Evolutionary conservation across 2,329 filamentous ascomycete species (phyloP).

Genomic region (Xylariaceae sp.): DNA sequence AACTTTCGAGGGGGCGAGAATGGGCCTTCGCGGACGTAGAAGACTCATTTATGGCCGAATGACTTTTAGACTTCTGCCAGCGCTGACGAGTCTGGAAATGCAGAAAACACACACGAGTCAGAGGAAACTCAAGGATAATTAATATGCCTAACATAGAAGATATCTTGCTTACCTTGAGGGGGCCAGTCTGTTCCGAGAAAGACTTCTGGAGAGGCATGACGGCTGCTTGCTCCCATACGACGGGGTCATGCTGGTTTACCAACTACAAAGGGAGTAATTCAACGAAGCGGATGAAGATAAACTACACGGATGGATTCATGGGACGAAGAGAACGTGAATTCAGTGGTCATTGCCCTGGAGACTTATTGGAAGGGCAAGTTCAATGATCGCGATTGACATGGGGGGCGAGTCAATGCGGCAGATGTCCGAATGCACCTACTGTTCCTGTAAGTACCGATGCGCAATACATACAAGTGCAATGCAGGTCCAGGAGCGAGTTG

Average conservation of each 20-base stretch:
- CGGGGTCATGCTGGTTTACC: conserved; percentile 20
- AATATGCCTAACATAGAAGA: not conserved
- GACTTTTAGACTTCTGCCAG: conserved; percentile 52
- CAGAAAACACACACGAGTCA: not conserved
- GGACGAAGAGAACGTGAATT: not conserved
- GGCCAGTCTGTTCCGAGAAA: conserved; percentile 37
- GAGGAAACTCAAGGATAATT: not conserved
- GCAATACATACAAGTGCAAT: not conserved
- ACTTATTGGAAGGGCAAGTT: not conserved
- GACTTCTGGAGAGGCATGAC: conserved; percentile 40
- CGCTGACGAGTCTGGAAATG: conserved; percentile 30
- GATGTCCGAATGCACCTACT: not conserved
- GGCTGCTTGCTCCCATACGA: conserved; percentile 11
- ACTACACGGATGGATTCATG: not conserved
- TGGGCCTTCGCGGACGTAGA: conserved; percentile 27
- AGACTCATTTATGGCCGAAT: conserved; percentile 38
- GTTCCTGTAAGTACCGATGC: not conserved
- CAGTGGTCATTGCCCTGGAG: not conserved
- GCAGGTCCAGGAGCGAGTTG: not conserved
- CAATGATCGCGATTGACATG: not conserved
- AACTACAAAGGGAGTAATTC: not conserved
- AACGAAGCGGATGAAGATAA: not conserved
- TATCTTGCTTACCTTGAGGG: conserved; percentile 28
- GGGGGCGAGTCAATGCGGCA: not conserved
- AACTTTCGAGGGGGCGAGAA: conserved; percentile 43